These are phyloP conservation scores for Pogostemon cablin DNA, from an alignment of 257 asterid genomes.

Conservation along the genomic window DNA sequence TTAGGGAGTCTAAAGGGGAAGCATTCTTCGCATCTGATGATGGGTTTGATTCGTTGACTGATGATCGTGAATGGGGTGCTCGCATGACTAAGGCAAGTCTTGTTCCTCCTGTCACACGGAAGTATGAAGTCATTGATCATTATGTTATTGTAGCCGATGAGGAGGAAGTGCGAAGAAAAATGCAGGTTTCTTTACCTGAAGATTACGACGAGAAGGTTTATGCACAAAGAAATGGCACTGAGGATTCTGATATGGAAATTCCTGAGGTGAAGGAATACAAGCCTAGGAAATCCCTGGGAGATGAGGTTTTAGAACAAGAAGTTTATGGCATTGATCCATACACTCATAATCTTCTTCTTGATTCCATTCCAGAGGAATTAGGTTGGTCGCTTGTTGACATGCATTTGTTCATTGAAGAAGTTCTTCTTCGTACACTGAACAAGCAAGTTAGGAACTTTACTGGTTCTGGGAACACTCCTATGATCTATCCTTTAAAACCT, in stretches of 20 bases:
- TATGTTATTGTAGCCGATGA: constrained; percentile 91
- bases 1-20: constrained; percentile 61
- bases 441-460: constrained; percentile 85
- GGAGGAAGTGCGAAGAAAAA: constrained; percentile 93
- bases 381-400: constrained; percentile 87
- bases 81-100: constrained; percentile 98
- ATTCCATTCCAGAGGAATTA: constrained; percentile 95
- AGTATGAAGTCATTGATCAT: constrained; percentile 90
- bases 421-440: constrained; percentile 81
- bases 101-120: constrained; percentile 97
- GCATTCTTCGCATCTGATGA: constrained; percentile 63
- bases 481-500: constrained; percentile 81
- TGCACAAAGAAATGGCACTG: constrained; percentile 89
- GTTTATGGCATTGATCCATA: constrained; percentile 98
- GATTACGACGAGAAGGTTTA: constrained; percentile 83
- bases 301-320: constrained; percentile 97
- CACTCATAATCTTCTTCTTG: constrained; percentile 96
- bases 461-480: constrained; percentile 88
- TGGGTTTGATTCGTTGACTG: constrained; percentile 79
- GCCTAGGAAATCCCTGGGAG: constrained; percentile 85
- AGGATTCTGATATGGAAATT: constrained; percentile 99
- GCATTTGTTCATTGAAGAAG: constrained; percentile 90
- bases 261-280: constrained; percentile 95
- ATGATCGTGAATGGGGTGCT: constrained; percentile 99
- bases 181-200: constrained; percentile 94